A percentile compares a stretch with the other conserved stretches of the same genome.
phyloP scores from a whole-genome alignment of 306 rosid species.

The Ormosia emarginata region DNA sequence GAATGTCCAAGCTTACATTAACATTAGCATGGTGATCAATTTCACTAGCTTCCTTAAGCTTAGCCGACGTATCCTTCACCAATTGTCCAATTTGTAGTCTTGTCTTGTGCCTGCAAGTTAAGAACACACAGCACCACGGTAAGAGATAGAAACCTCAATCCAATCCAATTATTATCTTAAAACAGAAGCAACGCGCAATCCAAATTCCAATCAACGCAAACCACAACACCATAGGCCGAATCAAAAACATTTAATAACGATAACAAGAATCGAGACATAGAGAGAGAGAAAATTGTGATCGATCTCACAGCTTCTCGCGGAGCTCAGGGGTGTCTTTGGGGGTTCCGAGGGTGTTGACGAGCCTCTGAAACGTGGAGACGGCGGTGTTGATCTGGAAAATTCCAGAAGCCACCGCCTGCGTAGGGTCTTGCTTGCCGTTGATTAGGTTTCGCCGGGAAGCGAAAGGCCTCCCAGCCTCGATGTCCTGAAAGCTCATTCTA shows the following conservation, averaged over 20 bases:
- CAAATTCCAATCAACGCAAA: conserved; percentile 2
- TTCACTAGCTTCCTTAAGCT: conserved; percentile 90
- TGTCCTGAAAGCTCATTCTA: conserved; percentile 88
- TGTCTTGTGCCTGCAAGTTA: conserved; percentile 76
- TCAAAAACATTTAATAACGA: neutral
- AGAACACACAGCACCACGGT: neutral
- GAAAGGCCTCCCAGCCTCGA: conserved; percentile 70
- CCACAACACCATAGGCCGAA: neutral
- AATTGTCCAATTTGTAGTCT: conserved; percentile 87
- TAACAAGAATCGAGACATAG: neutral
- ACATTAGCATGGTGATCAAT: conserved; percentile 72
- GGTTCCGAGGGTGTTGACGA: conserved; percentile 95
- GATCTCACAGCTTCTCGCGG: conserved; percentile 87
- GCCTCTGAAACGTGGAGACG: conserved; percentile 93
- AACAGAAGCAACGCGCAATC: neutral
- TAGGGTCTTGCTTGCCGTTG: conserved; percentile 79
- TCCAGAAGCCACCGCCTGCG: conserved; percentile 93
- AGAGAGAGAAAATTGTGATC: neutral
- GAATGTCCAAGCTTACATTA: conserved; percentile 51
- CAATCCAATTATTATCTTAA: neutral
- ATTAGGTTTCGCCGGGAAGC: conserved; percentile 56
- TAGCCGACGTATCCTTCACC: conserved; percentile 92
- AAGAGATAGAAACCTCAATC: neutral
- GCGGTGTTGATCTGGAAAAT: conserved; percentile 98
- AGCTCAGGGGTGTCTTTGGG: conserved; percentile 94